Percentiles rank a stretch among this genome's conserved stretches.
Conservation (phyloP, 306 rosid species). For the Inga leiocalycina region DNA sequence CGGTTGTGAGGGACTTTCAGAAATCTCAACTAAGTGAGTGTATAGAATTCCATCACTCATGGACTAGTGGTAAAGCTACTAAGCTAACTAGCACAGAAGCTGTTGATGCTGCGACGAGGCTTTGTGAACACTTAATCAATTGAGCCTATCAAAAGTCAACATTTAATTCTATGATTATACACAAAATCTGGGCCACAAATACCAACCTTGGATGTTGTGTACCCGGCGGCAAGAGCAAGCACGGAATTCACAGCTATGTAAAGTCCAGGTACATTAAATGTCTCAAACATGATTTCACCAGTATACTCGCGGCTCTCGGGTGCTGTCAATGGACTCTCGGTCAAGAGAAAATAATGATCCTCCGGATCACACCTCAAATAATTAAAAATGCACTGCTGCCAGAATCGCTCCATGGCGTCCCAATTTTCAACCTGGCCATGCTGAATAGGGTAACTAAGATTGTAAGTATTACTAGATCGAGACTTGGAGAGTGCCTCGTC, state of each 20-base stretch:
- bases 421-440: conserved; percentile 96
- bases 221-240: conserved; percentile 99
- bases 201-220: conserved; percentile 95
- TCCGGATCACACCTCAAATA: conserved; percentile 98
- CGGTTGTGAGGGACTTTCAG: background rate
- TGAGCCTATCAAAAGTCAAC: conserved; percentile 22
- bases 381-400: conserved; percentile 98
- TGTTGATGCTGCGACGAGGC: background rate
- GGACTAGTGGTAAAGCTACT: conserved; percentile 15
- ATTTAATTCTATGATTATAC: conserved; percentile 25
- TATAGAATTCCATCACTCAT: background rate
- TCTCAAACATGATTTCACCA: conserved; percentile 98
- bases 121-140: conserved; percentile 12
- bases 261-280: conserved; percentile 97
- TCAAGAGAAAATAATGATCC: conserved; percentile 95
- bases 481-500: conserved; percentile 86
- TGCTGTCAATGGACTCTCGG: conserved; percentile 93
- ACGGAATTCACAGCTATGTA: conserved; percentile 96
- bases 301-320: conserved; percentile 98
- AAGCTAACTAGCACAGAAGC: conserved; percentile 11
- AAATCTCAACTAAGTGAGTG: conserved; percentile 16
- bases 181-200: background rate
- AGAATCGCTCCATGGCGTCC: conserved; percentile 97
- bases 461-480: conserved; percentile 83
- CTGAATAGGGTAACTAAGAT: conserved; percentile 75